Conservation (phyloP, 2,329 filamentous ascomycete species). For the Corinectria fuckeliana region DNA sequence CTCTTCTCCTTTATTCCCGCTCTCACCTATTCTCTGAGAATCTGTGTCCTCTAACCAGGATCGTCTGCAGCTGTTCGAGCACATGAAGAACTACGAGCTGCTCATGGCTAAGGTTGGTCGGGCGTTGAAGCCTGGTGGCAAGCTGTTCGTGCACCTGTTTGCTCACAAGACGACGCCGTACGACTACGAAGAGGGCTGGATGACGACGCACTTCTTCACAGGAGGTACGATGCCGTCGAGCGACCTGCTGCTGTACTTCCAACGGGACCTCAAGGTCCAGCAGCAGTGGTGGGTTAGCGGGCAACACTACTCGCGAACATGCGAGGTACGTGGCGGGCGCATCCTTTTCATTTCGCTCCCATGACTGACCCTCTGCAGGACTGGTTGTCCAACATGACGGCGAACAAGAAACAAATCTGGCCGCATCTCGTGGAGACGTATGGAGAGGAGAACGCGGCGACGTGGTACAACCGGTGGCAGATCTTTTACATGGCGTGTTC, state of each 20-base stretch:
- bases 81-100: conserved; percentile 78
- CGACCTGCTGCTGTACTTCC: conserved; percentile 72
- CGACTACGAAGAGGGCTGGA: conserved; percentile 76
- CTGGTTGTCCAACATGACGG: conserved; percentile 67
- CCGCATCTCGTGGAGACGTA: conserved; percentile 70
- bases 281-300: conserved; percentile 76
- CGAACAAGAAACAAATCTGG: conserved; percentile 66
- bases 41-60: neutral
- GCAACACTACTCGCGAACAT: conserved; percentile 71
- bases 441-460: conserved; percentile 62
- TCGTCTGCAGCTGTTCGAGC: conserved; percentile 68
- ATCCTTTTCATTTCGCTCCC: neutral
- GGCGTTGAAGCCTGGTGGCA: conserved; percentile 66
- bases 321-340: conserved; percentile 56
- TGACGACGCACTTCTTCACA: conserved; percentile 76
- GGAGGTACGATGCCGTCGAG: conserved; percentile 75
- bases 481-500: conserved; percentile 76
- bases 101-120: conserved; percentile 68
- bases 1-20: no score
- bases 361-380: conserved; percentile 46
- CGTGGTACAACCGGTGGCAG: conserved; percentile 75
- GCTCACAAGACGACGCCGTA: conserved; percentile 69
- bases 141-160: conserved; percentile 75
- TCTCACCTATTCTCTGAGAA: no score
- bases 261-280: conserved; percentile 64